phyloP scores from a whole-genome alignment of 129 eudicot genomes.

The Lactuca sativa region DNA sequence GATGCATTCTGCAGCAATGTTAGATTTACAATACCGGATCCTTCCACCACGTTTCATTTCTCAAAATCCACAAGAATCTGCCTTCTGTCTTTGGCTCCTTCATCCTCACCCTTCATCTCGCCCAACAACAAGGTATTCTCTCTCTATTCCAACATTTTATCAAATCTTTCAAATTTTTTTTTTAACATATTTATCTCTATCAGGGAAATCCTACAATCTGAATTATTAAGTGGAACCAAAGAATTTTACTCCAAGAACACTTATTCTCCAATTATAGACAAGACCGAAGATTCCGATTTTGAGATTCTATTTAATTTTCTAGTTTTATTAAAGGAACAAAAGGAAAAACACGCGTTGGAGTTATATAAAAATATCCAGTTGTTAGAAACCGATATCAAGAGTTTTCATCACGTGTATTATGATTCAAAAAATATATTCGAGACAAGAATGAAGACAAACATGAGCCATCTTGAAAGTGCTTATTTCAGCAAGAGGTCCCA shows the following conservation, averaged over 20 bases:
- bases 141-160: background rate
- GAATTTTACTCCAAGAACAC: background rate
- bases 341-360: constrained; percentile 42
- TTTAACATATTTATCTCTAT: background rate
- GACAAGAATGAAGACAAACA: constrained; percentile 4
- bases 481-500: constrained; percentile 49
- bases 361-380: constrained; percentile 34
- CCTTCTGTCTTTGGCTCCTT: constrained; percentile 57
- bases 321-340: constrained; percentile 38
- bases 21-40: constrained; percentile 40
- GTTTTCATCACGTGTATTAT: constrained; percentile 29
- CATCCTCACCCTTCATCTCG: constrained; percentile 34
- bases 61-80: constrained; percentile 54
- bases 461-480: constrained; percentile 51
- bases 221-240: background rate
- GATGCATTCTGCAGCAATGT: constrained; percentile 41
- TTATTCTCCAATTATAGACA: constrained; percentile 13
- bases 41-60: constrained; percentile 54
- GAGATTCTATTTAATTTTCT: constrained; percentile 55
- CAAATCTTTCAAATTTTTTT: no score
- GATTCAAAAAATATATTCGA: constrained; percentile 19
- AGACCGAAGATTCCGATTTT: constrained; percentile 24
- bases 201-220: background rate
- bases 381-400: constrained; percentile 52
- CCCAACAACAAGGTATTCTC: constrained; percentile 57